Conservation (phyloP, 208 protist species). For the Crithidia sp. region DNA sequence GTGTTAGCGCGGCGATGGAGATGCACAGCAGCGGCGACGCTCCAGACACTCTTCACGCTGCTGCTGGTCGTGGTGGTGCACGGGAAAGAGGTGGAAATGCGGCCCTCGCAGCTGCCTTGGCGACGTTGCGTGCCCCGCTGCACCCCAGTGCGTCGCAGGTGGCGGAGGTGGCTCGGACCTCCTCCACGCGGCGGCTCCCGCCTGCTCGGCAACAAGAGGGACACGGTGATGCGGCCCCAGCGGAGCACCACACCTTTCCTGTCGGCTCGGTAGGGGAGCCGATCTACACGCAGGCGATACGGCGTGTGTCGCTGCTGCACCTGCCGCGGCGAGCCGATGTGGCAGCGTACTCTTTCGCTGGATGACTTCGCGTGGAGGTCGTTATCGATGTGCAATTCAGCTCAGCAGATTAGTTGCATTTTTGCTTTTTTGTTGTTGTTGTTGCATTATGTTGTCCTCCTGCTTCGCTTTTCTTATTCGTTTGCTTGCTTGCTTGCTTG, state of each 20-base stretch:
- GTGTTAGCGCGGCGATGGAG: background rate
- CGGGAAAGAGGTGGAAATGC: background rate
- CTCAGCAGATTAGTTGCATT: background rate
- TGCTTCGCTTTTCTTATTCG: background rate
- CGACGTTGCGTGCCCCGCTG: slow-evolving; percentile 20
- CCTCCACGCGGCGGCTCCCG: slow-evolving; percentile 20
- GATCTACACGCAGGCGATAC: slow-evolving; percentile 12
- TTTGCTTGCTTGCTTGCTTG: background rate
- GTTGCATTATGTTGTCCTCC: background rate
- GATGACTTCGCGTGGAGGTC: no score
- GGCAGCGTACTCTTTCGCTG: background rate
- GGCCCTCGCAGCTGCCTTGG: slow-evolving; percentile 7
- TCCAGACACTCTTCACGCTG: no score
- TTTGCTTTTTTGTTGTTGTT: background rate
- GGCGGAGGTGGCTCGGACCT: slow-evolving; percentile 20
- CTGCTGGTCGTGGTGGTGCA: background rate
- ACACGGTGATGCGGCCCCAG: background rate
- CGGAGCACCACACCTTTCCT: background rate
- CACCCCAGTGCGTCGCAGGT: slow-evolving; percentile 29
- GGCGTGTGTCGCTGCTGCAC: slow-evolving; percentile 19
- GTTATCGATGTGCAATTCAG: no score
- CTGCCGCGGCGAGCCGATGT: background rate
- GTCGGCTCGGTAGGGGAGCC: background rate
- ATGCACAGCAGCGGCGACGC: background rate
- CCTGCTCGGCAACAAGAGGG: background rate